These are phyloP conservation scores for Elymus sibiricus DNA, from an alignment of 176 grass and related monocot species.

Conservation along the genomic window DNA sequence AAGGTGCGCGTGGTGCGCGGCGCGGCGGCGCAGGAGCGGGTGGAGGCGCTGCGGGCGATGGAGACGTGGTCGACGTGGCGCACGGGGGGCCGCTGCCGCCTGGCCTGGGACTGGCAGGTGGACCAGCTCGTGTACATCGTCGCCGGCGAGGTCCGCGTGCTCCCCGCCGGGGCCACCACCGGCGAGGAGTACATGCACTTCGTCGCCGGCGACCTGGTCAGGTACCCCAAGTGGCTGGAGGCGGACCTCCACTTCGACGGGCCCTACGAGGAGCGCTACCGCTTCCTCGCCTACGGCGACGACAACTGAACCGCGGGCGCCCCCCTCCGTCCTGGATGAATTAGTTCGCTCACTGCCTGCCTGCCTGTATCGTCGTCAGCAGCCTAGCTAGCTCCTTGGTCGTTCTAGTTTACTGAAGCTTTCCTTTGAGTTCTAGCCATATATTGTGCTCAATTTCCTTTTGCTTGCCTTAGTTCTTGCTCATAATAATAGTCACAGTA, in stretches of 20 bases:
- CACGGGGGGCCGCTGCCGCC: constrained; percentile 62
- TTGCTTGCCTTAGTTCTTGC: background rate
- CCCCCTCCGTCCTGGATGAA: background rate
- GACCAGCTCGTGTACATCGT: constrained; percentile 91
- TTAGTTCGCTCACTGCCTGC: background rate
- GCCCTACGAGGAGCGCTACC: constrained; percentile 86
- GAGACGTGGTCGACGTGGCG: constrained; percentile 76
- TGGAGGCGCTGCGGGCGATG: constrained; percentile 54
- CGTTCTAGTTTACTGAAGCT: background rate
- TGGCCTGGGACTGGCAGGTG: constrained; percentile 96
- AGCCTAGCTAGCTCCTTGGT: background rate
- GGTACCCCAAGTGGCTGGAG: constrained; percentile 91
- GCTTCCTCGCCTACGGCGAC: constrained; percentile 80
- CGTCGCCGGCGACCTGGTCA: constrained; percentile 80
- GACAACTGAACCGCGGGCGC: constrained; percentile 34
- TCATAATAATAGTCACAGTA: too few species aligned
- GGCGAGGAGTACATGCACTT: constrained; percentile 86
- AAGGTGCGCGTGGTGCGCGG: constrained; percentile 81
- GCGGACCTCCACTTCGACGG: constrained; percentile 92
- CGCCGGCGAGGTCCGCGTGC: constrained; percentile 80
- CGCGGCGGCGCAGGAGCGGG: constrained; percentile 51
- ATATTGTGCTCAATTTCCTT: background rate
- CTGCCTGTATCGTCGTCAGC: background rate
- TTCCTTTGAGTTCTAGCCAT: background rate
- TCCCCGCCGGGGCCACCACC: constrained; percentile 67